phyloP scores from a whole-genome alignment of 495 filamentous ascomycete genomes.

The Cercophora sp. region DNA sequence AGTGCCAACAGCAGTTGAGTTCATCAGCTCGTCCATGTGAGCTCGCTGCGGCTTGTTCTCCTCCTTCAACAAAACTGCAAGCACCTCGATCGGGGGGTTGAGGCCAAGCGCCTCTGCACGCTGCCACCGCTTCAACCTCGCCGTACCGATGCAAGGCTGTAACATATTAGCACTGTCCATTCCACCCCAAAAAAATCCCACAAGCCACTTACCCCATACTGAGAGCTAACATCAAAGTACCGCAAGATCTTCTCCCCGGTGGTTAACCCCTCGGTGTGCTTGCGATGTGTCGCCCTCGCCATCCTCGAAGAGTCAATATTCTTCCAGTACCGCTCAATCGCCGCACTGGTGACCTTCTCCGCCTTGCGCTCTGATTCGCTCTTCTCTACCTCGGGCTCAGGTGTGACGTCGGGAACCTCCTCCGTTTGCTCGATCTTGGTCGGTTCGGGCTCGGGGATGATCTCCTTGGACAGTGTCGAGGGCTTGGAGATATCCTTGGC shows the following conservation, averaged over 20 bases:
- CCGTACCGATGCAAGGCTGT: conserved; percentile 85
- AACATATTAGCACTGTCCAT: conserved; percentile 12
- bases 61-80: conserved; percentile 76
- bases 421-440: conserved; percentile 20
- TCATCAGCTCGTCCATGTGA: conserved; percentile 78
- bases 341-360: conserved; percentile 53
- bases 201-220: conserved; percentile 74
- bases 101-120: conserved; percentile 74
- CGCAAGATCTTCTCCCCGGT: conserved; percentile 79
- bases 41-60: conserved; percentile 54
- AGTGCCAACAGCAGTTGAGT: conserved; percentile 35
- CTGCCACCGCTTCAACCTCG: conserved; percentile 79
- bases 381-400: conserved; percentile 23
- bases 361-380: conserved; percentile 54
- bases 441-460: conserved; percentile 20
- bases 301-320: conserved; percentile 56
- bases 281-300: conserved; percentile 61
- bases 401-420: conserved; percentile 14
- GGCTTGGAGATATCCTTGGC: conserved; percentile 39
- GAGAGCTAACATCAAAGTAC: conserved; percentile 81
- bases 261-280: conserved; percentile 49
- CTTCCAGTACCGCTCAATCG: conserved; percentile 71
- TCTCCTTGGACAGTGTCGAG: conserved; percentile 24
- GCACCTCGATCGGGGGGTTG: conserved; percentile 85
- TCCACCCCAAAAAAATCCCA: not conserved